phyloP scores from a whole-genome alignment of 2,329 filamentous ascomycete genomes.

The Xylaria sp. region DNA sequence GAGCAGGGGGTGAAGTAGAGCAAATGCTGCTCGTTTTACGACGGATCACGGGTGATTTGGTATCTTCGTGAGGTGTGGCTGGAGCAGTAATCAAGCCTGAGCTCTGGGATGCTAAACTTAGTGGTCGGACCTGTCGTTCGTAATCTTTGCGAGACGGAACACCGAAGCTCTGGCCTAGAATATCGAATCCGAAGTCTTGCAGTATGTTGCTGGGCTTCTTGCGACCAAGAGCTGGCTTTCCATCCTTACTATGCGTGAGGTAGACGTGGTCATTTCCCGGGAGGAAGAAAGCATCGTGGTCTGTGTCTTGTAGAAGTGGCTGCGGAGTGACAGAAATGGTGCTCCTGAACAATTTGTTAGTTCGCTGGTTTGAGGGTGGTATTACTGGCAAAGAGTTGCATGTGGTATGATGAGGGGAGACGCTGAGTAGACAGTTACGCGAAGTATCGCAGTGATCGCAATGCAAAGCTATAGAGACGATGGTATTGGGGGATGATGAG shows the following conservation, averaged over 20 bases:
- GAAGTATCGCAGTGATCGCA: neutral
- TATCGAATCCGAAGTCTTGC: conserved; percentile 43
- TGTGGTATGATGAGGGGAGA: neutral
- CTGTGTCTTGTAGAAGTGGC: conserved; percentile 2
- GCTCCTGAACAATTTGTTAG: conserved; percentile 35
- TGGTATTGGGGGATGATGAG: neutral
- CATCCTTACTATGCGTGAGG: conserved; percentile 41
- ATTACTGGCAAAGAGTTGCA: neutral
- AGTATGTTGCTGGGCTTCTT: conserved; percentile 41
- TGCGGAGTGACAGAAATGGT: conserved; percentile 17
- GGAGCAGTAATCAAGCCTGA: conserved; percentile 33
- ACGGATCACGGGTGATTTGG: neutral
- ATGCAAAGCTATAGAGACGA: neutral
- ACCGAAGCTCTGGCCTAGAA: conserved; percentile 43
- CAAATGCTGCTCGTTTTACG: conserved; percentile 16
- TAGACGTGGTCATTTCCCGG: conserved; percentile 38
- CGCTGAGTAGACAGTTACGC: neutral
- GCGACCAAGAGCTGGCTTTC: conserved; percentile 43
- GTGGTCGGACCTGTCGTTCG: conserved; percentile 34
- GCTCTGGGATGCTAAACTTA: conserved; percentile 35
- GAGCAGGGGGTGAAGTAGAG: conserved; percentile 28
- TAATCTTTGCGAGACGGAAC: conserved; percentile 42
- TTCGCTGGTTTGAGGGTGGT: neutral
- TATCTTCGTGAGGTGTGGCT: conserved; percentile 19
- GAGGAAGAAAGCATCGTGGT: conserved; percentile 34